phyloP scores from a whole-genome alignment of 805 yeast species.

The Candida orba region DNA sequence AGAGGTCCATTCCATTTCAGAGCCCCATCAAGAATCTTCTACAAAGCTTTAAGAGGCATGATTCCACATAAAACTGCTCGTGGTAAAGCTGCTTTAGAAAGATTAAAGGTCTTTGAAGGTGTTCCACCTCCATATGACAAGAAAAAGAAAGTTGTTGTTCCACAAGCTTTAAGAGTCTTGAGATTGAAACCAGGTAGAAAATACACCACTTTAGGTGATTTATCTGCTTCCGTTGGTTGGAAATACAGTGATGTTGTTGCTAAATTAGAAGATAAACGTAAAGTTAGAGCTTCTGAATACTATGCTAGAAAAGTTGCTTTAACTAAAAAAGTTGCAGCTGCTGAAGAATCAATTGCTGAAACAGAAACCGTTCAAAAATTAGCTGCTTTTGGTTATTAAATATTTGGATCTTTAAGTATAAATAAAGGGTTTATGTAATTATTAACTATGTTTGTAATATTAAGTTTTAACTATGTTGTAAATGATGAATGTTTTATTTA shows the following conservation, averaged over 20 bases:
- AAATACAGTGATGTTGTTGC: constrained; percentile 98
- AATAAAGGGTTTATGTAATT: constrained; percentile 12
- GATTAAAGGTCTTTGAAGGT: constrained; percentile 99
- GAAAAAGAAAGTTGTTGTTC: constrained; percentile 99
- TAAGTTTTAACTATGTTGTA: too few species aligned
- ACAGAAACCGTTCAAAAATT: constrained; percentile 88
- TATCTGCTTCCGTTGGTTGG: constrained; percentile 98
- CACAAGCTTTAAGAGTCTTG: constrained; percentile 98
- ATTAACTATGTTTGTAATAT: too few species aligned
- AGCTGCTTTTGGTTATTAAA: constrained; percentile 96
- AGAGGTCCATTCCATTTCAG: constrained; percentile 99
- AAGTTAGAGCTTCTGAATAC: constrained; percentile 97
- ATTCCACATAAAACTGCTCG: constrained; percentile 99
- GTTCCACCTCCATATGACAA: constrained; percentile 99
- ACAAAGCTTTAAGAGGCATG: constrained; percentile 99
- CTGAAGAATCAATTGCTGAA: constrained; percentile 80
- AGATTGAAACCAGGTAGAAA: constrained; percentile 99
- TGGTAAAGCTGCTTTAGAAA: constrained; percentile 99
- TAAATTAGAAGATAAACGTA: constrained; percentile 98
- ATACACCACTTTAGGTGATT: constrained; percentile 96
- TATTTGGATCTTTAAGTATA: constrained; percentile 13
- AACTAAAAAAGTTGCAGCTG: constrained; percentile 84
- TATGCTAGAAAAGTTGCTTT: constrained; percentile 98
- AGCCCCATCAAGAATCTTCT: constrained; percentile 99
- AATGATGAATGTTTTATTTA: background rate